Percentiles rank a stretch among this genome's conserved stretches.
Evolutionary conservation across 257 asterid species (phyloP).

Genomic region (Nicotiana sylvestris): DNA sequence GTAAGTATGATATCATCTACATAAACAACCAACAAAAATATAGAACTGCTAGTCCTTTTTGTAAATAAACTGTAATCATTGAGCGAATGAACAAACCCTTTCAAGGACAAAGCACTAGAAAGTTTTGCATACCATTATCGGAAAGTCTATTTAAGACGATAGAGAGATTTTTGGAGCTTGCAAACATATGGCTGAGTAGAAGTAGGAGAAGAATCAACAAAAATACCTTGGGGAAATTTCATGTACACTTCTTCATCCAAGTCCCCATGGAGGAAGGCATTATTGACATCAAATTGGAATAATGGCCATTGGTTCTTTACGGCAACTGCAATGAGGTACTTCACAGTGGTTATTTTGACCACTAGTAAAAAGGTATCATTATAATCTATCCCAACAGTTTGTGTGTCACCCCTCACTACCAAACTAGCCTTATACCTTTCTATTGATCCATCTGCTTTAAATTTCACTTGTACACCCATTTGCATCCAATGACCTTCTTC

Average conservation of each 20-base stretch:
- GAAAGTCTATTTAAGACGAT: neutral
- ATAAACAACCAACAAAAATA: too few species aligned
- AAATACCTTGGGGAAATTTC: neutral
- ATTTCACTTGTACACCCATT: neutral
- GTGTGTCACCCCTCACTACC: neutral
- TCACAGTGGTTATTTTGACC: too few species aligned
- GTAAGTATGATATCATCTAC: too few species aligned
- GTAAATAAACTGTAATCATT: too few species aligned
- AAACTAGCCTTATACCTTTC: neutral
- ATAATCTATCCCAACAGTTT: neutral
- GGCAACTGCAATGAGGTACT: too few species aligned
- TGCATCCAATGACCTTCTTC: neutral
- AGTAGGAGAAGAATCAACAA: too few species aligned
- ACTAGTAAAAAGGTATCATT: too few species aligned
- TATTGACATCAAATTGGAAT: neutral
- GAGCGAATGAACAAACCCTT: neutral
- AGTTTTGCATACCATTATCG: neutral
- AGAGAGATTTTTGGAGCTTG: too few species aligned
- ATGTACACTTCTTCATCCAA: neutral
- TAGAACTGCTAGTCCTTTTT: too few species aligned
- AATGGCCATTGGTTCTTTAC: too few species aligned
- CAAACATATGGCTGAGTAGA: neutral
- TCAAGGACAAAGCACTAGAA: neutral
- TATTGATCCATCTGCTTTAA: neutral
- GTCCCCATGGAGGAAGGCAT: neutral